A percentile compares a stretch with the other conserved stretches of the same genome.
phyloP scores from a whole-genome alignment of 805 yeast species.

The Wickerhamomyces mucosus region DNA sequence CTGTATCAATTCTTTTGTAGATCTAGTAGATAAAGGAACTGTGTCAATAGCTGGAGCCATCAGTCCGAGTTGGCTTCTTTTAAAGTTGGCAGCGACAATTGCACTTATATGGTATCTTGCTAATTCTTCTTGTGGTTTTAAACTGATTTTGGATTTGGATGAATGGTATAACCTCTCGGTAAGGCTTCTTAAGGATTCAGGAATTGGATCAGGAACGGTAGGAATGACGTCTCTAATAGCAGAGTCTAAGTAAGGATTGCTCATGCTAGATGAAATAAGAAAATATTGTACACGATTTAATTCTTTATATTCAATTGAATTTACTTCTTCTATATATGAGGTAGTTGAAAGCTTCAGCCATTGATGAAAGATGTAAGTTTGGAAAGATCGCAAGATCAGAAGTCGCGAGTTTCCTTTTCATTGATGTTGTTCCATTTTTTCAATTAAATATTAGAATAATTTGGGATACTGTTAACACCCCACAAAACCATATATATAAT shows the following conservation, averaged over 20 bases:
- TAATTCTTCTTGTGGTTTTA: slow-evolving; percentile 46
- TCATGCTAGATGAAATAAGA: too few species aligned
- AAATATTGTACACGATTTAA: too few species aligned
- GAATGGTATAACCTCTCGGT: slow-evolving; percentile 31
- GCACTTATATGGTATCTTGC: slow-evolving; percentile 67
- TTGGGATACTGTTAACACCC: too few species aligned
- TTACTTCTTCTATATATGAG: too few species aligned
- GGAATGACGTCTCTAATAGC: slow-evolving; percentile 44
- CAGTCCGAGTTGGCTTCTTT: slow-evolving; percentile 31
- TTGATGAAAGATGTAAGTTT: too few species aligned
- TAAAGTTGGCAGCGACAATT: slow-evolving; percentile 44
- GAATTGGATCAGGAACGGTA: slow-evolving; percentile 33
- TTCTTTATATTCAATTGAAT: too few species aligned
- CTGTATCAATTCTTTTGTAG: slow-evolving; percentile 28
- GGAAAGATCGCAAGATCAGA: too few species aligned
- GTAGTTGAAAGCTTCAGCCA: too few species aligned
- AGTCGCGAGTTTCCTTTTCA: too few species aligned
- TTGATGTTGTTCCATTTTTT: too few species aligned
- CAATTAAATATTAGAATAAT: too few species aligned
- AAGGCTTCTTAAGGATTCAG: slow-evolving; percentile 26
- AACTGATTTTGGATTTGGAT: slow-evolving; percentile 37
- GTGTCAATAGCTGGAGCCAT: slow-evolving; percentile 40
- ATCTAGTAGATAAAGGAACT: slow-evolving; percentile 47
- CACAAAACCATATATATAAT: too few species aligned
- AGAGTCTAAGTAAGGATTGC: slow-evolving; percentile 12